phyloP scores from a whole-genome alignment of 768 basidiomycete genomes.

The Leccinum fibrillosum region DNA sequence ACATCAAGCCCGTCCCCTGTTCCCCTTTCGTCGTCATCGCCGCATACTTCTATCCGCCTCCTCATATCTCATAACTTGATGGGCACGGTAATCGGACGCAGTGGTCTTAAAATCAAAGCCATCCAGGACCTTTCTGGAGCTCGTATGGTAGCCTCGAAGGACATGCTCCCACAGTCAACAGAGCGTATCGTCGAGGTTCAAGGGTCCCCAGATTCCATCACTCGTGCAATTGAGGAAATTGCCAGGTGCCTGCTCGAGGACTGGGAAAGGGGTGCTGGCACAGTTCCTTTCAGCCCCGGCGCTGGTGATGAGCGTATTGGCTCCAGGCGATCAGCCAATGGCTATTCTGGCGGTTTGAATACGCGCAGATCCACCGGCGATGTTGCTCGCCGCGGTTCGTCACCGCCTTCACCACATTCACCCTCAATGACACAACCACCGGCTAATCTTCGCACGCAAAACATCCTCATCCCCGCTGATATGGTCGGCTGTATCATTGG shows the following conservation, averaged over 20 bases:
- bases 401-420: constrained; percentile 33
- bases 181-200: constrained; percentile 99
- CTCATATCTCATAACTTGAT: constrained; percentile 99
- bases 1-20: constrained; percentile 70
- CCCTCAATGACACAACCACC: constrained; percentile 54
- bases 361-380: constrained; percentile 70
- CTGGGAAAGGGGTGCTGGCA: constrained; percentile 92
- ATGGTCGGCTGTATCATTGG: constrained; percentile 99
- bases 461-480: constrained; percentile 98
- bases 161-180: constrained; percentile 98
- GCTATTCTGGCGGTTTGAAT: constrained; percentile 45
- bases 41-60: constrained; percentile 89
- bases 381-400: constrained; percentile 40
- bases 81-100: constrained; percentile 97
- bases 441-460: constrained; percentile 93
- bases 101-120: constrained; percentile 96
- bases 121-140: constrained; percentile 96
- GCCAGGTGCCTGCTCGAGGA: constrained; percentile 94
- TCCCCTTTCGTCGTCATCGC: constrained; percentile 60
- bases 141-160: constrained; percentile 98
- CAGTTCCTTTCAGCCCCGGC: constrained; percentile 94
- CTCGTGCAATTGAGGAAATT: constrained; percentile 92
- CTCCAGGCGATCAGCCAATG: constrained; percentile 50
- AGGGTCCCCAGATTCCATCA: constrained; percentile 88
- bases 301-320: constrained; percentile 65